Base-by-base conservation (phyloP, 2,329 filamentous ascomycete species). In the Simplicillium aogashimaense region DNA sequence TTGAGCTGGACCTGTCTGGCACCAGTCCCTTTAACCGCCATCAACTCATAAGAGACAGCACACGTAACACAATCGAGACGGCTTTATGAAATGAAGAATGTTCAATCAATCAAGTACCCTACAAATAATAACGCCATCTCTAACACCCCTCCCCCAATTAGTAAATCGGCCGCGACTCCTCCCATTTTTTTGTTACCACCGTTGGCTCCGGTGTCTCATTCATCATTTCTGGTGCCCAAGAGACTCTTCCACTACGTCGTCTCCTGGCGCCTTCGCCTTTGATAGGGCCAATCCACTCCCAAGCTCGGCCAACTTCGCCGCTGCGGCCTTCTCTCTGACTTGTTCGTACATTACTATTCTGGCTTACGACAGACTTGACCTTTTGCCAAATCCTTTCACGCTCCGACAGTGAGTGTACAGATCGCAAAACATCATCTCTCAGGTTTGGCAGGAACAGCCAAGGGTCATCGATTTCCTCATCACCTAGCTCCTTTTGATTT, bases 391-490 rank as follows among this genome's bases (percentile, higher is more conserved):
- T 69, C 41, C 78, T 76, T 55, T 92, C 83, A 30, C 92, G 74
- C 51, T 88, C 77, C 8, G 72, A 70, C 15, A 89, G 72, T 3
- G 76, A 82, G 58, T 95, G 86, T 45, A 94, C 81, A 20, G 83
- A 77, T 15, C 90, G 74, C 31, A 98, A 69, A 3, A 98, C 82
- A 54, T 97, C 90, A 54, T 98, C 92, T 44, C 92, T 74, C 40
- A 98, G 67, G 56, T 97, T 92, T 1, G 86, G 86, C 50, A 95
- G 76, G 54, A 87, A 86, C 45, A 98, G 76, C 65, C 85, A 94
- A 1, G 81, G 72, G 46, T 95, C 89, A 14, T 78, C 75, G 38
- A 81, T 44, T 58, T 72, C 59, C 57, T 78, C 56, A 59, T 78
- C 80, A 45, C 88, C 82, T n/a, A 90, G 64, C 46, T 86, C 81